A percentile compares a stretch with the other conserved stretches of the same genome.
These are phyloP conservation scores for Rhodotorula taiwanensis DNA, from an alignment of 768 basidiomycete genomes.

Conservation along the genomic window DNA sequence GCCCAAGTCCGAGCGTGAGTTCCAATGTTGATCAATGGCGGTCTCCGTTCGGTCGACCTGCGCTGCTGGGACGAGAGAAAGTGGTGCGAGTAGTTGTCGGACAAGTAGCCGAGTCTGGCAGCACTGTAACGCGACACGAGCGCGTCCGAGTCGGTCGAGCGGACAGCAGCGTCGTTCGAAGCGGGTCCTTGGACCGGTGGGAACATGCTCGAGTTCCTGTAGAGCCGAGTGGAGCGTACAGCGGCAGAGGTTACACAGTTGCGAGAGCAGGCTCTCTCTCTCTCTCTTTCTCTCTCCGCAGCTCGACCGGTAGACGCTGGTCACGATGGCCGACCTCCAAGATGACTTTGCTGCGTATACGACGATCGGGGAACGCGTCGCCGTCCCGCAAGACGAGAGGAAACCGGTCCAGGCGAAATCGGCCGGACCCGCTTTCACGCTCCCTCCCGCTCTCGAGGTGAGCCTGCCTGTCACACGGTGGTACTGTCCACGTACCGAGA, in stretches of 20 bases:
- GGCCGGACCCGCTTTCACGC: conserved; percentile 26
- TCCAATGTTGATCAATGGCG: conserved; percentile 91
- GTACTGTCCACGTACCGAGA: no score
- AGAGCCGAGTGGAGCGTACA: no score
- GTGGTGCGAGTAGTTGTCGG: conserved; percentile 38
- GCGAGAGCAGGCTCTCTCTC: neutral
- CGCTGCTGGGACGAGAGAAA: conserved; percentile 49
- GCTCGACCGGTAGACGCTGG: no score
- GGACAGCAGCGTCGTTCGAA: conserved; percentile 44
- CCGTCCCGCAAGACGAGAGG: neutral
- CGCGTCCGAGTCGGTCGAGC: conserved; percentile 75
- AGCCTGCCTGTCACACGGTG: neutral
- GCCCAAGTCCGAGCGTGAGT: conserved; percentile 77
- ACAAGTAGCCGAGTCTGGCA: conserved; percentile 39
- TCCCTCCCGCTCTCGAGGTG: conserved; percentile 37
- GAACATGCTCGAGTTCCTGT: no score
- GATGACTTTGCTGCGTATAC: conserved; percentile 29
- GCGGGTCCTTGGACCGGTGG: no score
- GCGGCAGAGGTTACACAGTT: neutral
- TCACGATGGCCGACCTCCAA: neutral
- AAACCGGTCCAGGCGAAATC: neutral
- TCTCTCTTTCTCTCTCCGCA: neutral
- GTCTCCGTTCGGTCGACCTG: conserved; percentile 54
- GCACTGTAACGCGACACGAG: conserved; percentile 80
- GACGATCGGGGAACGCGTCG: conserved; percentile 20